A percentile compares a stretch with the other conserved stretches of the same genome.
phyloP scores from a whole-genome alignment of 1,139 yeast species.

The Yarrowia galli region DNA sequence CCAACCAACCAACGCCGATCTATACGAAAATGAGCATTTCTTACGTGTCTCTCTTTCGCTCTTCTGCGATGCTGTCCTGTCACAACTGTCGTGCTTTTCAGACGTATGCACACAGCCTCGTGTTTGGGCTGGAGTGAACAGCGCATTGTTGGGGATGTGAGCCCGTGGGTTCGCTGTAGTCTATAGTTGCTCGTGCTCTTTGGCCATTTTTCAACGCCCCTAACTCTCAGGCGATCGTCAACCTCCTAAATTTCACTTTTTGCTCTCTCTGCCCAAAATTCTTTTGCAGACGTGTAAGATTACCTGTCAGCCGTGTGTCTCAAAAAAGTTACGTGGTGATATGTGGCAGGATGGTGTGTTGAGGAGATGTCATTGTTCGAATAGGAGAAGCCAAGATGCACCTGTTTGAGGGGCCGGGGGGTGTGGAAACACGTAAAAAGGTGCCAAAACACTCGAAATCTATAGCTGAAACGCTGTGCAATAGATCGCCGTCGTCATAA shows the following conservation, averaged over 20 bases:
- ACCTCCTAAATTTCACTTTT: constrained; percentile 2
- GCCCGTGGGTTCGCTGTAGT: not conserved
- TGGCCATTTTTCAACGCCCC: not conserved
- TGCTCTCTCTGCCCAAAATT: constrained; percentile 2
- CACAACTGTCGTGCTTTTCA: constrained; percentile 11
- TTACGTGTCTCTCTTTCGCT: not conserved
- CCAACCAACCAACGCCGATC: not conserved
- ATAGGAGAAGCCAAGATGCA: not conserved
- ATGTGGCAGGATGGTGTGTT: constrained; percentile 11
- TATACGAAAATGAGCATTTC: not conserved
- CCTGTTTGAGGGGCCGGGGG: too few relatives aligned
- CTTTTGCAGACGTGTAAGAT: not conserved
- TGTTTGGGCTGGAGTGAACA: not conserved
- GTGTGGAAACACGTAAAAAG: too few relatives aligned
- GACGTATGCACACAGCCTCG: constrained; percentile 29
- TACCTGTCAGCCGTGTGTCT: constrained; percentile 19
- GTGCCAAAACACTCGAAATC: too few relatives aligned
- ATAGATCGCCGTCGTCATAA: too few relatives aligned
- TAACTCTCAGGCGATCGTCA: not conserved
- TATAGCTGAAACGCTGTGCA: too few relatives aligned
- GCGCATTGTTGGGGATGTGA: not conserved
- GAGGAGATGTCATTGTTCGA: not conserved
- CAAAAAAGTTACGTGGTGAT: constrained; percentile 15
- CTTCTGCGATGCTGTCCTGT: not conserved
- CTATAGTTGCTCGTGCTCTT: not conserved